phyloP scores from a whole-genome alignment of 2,329 filamentous ascomycete species.

The Sclerotinia minor region DNA sequence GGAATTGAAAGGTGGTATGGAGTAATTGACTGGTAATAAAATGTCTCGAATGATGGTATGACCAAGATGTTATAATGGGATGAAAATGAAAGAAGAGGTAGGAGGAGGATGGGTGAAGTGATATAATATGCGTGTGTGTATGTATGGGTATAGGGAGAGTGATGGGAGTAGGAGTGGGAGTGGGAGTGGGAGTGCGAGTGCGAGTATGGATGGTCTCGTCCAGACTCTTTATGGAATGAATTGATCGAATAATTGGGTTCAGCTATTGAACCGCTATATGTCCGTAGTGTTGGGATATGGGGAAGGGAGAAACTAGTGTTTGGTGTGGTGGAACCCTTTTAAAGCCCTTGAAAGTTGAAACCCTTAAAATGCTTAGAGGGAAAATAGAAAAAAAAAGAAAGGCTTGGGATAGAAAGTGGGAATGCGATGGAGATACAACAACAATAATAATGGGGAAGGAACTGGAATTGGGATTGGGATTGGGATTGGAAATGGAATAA shows the following conservation, averaged over 20 bases:
- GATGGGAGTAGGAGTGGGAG: background rate
- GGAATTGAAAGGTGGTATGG: background rate
- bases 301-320: no score
- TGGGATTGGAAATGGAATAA: background rate
- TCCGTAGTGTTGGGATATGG: background rate
- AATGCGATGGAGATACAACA: background rate
- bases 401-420: background rate
- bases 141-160: background rate
- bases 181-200: background rate
- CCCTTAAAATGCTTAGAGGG: background rate
- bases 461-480: background rate
- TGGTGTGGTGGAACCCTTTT: background rate
- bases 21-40: constrained; percentile 4
- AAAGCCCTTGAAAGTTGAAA: no score
- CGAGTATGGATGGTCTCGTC: no score
- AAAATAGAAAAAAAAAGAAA: no score
- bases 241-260: background rate
- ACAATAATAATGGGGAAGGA: background rate
- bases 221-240: constrained; percentile 6
- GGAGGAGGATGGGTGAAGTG: background rate
- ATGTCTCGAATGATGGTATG: constrained; percentile 19
- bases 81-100: background rate
- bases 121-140: background rate
- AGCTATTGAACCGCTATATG: background rate
- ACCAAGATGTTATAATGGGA: background rate